Evolutionary conservation across 805 yeast species (phyloP).

Genomic region (Saturnispora kantuleensis): DNA sequence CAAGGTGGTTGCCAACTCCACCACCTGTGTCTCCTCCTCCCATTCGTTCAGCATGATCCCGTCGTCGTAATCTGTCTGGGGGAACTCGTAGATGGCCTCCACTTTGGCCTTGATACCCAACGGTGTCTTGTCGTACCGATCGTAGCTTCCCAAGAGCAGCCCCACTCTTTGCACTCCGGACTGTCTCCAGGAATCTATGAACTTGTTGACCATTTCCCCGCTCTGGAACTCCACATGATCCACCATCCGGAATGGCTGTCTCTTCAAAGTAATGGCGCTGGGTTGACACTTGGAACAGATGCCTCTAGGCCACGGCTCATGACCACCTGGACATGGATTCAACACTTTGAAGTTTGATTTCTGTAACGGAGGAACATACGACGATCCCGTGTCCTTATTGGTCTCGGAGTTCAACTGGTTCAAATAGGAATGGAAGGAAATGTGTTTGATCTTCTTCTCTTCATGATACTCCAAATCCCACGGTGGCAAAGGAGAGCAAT

Average conservation of each 20-base stretch:
- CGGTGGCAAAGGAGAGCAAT: slow-evolving; percentile 92
- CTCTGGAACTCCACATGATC: slow-evolving; percentile 91
- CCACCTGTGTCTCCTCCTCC: slow-evolving; percentile 45
- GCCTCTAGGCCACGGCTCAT: slow-evolving; percentile 89
- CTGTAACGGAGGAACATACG: slow-evolving; percentile 72
- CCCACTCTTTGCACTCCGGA: slow-evolving; percentile 87
- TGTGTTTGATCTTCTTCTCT: slow-evolving; percentile 73
- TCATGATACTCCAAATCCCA: slow-evolving; percentile 76
- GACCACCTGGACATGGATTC: slow-evolving; percentile 64
- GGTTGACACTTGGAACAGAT: slow-evolving; percentile 97
- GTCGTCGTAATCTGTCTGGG: slow-evolving; percentile 79
- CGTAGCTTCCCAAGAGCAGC: slow-evolving; percentile 72
- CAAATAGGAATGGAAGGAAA: slow-evolving; percentile 76
- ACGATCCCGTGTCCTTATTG: slow-evolving; percentile 49
- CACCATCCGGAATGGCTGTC: slow-evolving; percentile 88
- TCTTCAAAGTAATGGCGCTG: slow-evolving; percentile 84
- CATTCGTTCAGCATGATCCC: slow-evolving; percentile 57
- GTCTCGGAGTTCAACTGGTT: slow-evolving; percentile 59
- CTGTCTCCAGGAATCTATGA: slow-evolving; percentile 86
- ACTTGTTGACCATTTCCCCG: slow-evolving; percentile 62
- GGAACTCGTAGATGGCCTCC: slow-evolving; percentile 88
- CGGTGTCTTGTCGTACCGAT: slow-evolving; percentile 72
- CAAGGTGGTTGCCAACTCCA: slow-evolving; percentile 42
- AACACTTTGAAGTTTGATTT: slow-evolving; percentile 62
- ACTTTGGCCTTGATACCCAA: slow-evolving; percentile 90